Conservation (phyloP, 441 rosid species). For the Isatis lusitanica region DNA sequence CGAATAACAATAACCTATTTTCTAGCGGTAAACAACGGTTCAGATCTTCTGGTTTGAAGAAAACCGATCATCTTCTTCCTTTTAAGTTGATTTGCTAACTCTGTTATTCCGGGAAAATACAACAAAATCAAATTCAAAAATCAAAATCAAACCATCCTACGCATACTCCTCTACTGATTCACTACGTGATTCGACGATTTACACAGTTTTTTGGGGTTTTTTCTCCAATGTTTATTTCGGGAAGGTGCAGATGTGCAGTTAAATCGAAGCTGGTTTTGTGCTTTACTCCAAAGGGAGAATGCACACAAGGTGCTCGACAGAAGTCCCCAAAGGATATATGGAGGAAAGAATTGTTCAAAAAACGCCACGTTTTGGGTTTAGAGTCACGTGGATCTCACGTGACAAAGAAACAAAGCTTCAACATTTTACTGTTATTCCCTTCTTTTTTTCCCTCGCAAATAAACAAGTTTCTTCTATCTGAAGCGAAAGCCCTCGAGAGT, state of each 20-base stretch:
- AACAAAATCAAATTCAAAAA: neutral
- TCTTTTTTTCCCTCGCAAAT: neutral
- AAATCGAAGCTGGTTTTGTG: neutral
- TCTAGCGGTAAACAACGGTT: neutral
- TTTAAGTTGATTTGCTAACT: neutral
- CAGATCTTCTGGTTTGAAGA: neutral
- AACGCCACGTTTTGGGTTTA: neutral
- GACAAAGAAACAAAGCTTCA: neutral
- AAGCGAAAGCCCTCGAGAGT: neutral
- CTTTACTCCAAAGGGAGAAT: neutral
- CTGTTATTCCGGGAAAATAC: neutral
- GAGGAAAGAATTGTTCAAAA: neutral
- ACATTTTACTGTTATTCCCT: neutral
- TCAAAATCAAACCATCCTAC: neutral
- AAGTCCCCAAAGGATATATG: neutral
- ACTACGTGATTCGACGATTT: neutral
- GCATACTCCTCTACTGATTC: neutral
- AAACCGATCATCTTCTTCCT: neutral
- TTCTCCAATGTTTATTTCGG: neutral
- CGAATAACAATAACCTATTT: neutral
- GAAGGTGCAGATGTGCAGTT: neutral
- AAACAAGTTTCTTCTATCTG: neutral
- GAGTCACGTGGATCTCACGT: constrained; percentile 14
- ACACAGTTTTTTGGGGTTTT: neutral
- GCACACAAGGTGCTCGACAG: constrained; percentile 13